Base-by-base conservation (phyloP, 768 basidiomycete species). In the Mycena olivaceomarginata region DNA sequence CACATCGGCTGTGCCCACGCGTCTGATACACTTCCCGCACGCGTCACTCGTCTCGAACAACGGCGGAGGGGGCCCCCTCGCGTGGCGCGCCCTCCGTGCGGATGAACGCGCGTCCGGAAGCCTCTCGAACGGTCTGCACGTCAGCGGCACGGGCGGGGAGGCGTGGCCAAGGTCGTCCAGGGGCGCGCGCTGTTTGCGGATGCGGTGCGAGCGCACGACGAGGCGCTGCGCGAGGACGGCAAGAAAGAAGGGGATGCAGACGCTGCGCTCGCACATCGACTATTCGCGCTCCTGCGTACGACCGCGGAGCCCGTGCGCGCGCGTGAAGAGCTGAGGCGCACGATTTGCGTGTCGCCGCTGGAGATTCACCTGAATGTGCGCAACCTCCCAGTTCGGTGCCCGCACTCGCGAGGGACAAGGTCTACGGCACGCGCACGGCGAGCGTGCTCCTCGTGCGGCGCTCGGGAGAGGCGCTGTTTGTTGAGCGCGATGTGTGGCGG, bases 161-260 rank as follows among this genome's bases (percentile, higher is more conserved):
- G 86, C 88, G 25, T 97, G 95, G 96, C 93, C 37, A 97, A 97
- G 86, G 91, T 97, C 8, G 84, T 87, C 67, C 89, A 90, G 76
- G 96, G 94, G 48, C 86, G 86, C 40, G 82, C 83, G 43, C 85
- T 87, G 12, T 86, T 97, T 72, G 43, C 25, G 10, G 82, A 85
- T 62, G 84, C 82, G 40, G 80, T 92, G 56, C 53, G 83, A 94
- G 76, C 82, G 85, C 68, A 77, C 80, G 75, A 82, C 87, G 67
- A 57, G 81, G 64, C 22, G 22, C n/a, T 3, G 4, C 59, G 59
- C 59, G 59, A 39, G 10, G 37, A 31, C 15, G 59, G 31, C 8
- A 39, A 31, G 31, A 31, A 15, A 8, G 51, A 53, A 8, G 20
- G 13, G 43, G 41, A 25, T 16, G 9, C 46, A 60, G 94, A 95